Conservation (phyloP, 176 grass and related monocot genomes). For the Oryza brachyantha region DNA sequence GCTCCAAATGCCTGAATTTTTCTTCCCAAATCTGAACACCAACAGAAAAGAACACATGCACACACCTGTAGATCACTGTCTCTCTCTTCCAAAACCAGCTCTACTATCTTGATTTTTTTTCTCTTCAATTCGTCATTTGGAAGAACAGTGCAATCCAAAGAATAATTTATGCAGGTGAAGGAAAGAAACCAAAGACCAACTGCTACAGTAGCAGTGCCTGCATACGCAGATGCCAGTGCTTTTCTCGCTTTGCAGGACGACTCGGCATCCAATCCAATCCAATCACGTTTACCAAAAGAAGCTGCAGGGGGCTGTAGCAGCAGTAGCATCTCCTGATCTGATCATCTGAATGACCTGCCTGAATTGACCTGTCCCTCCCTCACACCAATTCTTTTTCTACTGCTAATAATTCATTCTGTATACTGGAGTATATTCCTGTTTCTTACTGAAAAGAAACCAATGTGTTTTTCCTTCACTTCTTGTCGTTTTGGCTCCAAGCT, state of each 20-base stretch:
- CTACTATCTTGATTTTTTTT: background rate
- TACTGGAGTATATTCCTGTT: too few relatives aligned
- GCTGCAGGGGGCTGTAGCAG: background rate
- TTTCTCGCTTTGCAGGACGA: background rate
- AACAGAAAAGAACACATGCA: too few relatives aligned
- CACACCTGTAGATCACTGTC: too few relatives aligned
- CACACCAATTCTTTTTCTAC: background rate
- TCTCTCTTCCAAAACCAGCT: background rate
- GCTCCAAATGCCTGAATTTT: background rate
- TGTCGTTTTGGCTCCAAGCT: background rate
- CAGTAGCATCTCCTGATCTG: constrained; percentile 7
- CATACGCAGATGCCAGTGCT: background rate
- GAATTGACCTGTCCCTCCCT: background rate
- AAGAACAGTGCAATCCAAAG: background rate
- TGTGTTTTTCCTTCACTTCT: background rate
- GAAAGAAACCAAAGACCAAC: too few relatives aligned
- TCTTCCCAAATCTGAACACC: background rate
- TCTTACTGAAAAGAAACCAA: background rate
- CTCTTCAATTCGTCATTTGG: background rate
- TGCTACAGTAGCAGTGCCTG: background rate
- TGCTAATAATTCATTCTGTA: background rate
- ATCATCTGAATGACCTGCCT: constrained; percentile 2
- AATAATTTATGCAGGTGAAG: too few relatives aligned
- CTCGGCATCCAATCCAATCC: background rate
- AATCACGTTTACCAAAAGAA: constrained; percentile 8